phyloP scores from a whole-genome alignment of 2,329 filamentous ascomycete genomes.

The Scolecobasidium constrictum region DNA sequence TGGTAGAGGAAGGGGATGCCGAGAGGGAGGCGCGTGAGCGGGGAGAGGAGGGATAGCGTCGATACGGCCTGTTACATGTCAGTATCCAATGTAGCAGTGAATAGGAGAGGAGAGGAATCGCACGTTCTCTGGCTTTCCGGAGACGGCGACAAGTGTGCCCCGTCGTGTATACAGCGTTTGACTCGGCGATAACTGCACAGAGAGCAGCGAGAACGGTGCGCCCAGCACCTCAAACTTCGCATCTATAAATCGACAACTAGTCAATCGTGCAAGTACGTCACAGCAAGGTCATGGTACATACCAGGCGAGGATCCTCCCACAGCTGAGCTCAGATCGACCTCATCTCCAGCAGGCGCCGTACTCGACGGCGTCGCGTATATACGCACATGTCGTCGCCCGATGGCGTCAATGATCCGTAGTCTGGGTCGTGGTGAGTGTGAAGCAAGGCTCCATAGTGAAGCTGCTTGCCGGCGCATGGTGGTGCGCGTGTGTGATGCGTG shows the following conservation, averaged over 20 bases:
- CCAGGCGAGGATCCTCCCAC: neutral
- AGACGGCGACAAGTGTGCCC: constrained; percentile 81
- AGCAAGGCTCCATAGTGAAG: constrained; percentile 4
- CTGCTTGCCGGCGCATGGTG: constrained; percentile 9
- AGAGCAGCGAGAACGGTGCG: constrained; percentile 84
- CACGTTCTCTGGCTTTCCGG: constrained; percentile 84
- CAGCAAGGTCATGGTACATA: neutral
- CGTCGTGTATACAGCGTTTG: constrained; percentile 87
- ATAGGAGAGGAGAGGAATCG: neutral
- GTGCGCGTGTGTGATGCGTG: neutral
- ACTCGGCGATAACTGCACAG: constrained; percentile 83
- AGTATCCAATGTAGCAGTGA: neutral
- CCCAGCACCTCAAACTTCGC: constrained; percentile 91
- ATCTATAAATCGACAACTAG: constrained; percentile 44
- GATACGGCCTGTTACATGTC: constrained; percentile 61
- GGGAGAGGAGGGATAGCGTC: constrained; percentile 76
- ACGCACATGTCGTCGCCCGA: constrained; percentile 3
- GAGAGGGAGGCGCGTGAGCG: constrained; percentile 65
- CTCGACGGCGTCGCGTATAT: constrained; percentile 9
- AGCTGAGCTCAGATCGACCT: neutral
- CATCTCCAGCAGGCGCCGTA: constrained; percentile 1
- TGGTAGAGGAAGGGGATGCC: constrained; percentile 96
- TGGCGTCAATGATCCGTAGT: neutral
- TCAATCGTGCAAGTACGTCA: neutral
- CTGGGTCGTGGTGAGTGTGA: neutral